Evolutionary conservation across 2,329 filamentous ascomycete species (phyloP), one percentile per base, ranked within the genome.

Genomic region (Aspergillus latus): DNA sequence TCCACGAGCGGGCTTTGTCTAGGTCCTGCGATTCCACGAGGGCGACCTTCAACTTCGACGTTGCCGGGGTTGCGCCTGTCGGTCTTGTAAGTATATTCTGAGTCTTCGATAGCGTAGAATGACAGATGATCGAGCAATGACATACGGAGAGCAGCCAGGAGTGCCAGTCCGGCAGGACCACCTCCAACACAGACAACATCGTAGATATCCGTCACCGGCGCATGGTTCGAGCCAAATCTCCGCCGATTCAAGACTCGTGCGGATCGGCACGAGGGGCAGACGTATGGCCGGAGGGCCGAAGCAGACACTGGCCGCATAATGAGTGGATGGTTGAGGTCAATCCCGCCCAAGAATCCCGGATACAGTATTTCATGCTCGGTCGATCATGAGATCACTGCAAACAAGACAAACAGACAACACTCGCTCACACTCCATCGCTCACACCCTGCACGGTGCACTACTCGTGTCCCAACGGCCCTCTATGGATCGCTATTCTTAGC

Each of bases 121-220:
- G 7, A 29, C 1, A 11, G 36, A n/a, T 10, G 37, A 36, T 26
- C 34, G 48, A 28, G 13, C 32, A 43, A 32, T 51, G 40, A 72
- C 82, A 64, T 81, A 92, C 89, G 87, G 43, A 94, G 80, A 64
- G 89, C 88, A 58, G 89, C 84, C 54, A 92, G 77, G 32, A 95
- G 82, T 67, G 91, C 95, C 56, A 99, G 80, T 54, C 93, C 93
- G 44, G 92, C 92, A 26, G 92, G 92, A 4, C 92, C 92, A 59
- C 92, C 92, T 59, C 92, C 92, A 52, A 96, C 88, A 67, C 91
- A 94, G 60, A 96, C 90, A 32, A 96, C 88, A 82, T 96, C 92
- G 78, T 94, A 97, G 66, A 96, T 86, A 62, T 95, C 89, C 9
- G 86, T 84, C 50, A 70, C 66, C 46, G 71, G 58, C 11, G 68